Evolutionary conservation across 2,329 filamentous ascomycete genomes (phyloP), one percentile per base, ranked within the genome.

Genomic region (Hypocreales sp.): DNA sequence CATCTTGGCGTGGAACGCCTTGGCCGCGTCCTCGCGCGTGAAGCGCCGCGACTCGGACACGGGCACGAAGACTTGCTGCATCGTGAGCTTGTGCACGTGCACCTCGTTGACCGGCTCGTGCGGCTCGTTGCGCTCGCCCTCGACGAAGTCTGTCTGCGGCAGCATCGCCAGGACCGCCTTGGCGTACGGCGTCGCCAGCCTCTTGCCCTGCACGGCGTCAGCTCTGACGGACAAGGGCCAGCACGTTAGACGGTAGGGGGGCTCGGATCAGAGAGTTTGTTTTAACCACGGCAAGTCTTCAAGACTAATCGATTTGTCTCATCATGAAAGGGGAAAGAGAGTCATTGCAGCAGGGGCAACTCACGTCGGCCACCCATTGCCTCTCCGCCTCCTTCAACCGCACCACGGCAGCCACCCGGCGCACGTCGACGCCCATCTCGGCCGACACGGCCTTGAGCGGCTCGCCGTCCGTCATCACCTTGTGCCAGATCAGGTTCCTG

Each of bases 271-370:
- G 27, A 27, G 31, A 32, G 11, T 26, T 32, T 30, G 40, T 67
- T 78, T 64, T 87, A 87, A 94, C 81, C 82, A 90, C 75, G 64
- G 73, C 61, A 55, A 74, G 86, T 95, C 86, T 93, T 94, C 67
- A 92, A 93, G 87, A 95, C 87, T 94, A 93, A 95, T 94, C 87
- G 87, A 79, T 32, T 24, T 51, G 47, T 70, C 44, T 55, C 67
- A 72, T 72, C 67, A 72, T 54, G n/a, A n/a, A n/a, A 71, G 71
- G 66, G 71, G 53, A 21, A 5, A 22, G 8, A 21, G 14, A 15
- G 5, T 10, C 8, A 11, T 14, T 9, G 34, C 31, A 38, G 2
- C 16, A 28, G 26, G 16, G 13, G 25, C 22, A 31, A 48, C 81
- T 65, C 67, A 93, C 86, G 62, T 86, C 64, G 41, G 61, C 51